Conservation (phyloP, 352 stramenopile species). For the Globisporangium barbulae region DNA sequence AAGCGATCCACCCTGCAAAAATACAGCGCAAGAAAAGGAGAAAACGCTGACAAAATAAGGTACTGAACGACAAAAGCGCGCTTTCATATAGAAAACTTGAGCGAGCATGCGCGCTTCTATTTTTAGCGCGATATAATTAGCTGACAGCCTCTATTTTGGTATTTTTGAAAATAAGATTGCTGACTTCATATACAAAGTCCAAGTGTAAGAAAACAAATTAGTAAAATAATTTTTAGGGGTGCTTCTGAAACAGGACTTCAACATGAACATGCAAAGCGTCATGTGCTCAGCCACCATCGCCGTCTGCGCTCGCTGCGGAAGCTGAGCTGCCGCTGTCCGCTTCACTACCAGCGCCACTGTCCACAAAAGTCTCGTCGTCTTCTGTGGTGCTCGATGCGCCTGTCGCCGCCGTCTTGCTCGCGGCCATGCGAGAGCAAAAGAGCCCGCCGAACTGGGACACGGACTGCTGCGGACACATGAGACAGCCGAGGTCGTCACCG, state of each 20-base stretch:
- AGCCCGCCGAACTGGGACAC: not conserved
- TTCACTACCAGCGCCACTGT: too few relatives aligned
- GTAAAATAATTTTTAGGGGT: too few relatives aligned
- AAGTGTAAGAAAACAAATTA: too few relatives aligned
- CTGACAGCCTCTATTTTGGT: not conserved
- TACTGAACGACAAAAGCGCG: not conserved
- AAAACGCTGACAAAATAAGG: not conserved
- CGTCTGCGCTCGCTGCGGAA: too few relatives aligned
- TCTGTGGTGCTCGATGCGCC: too few relatives aligned
- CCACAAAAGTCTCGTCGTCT: not conserved
- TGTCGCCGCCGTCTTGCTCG: too few relatives aligned
- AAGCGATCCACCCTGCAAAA: constrained; percentile 2
- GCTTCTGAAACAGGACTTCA: too few relatives aligned
- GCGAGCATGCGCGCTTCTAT: not conserved
- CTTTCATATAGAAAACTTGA: not conserved
- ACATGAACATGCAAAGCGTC: too few relatives aligned
- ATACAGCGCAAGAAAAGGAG: not conserved
- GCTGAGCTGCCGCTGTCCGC: too few relatives aligned
- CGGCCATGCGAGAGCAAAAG: not conserved
- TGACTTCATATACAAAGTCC: too few relatives aligned
- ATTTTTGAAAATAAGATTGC: not conserved
- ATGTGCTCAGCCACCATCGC: too few relatives aligned
- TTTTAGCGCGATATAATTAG: not conserved
- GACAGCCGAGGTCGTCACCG: not conserved
- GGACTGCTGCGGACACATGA: not conserved